Evolutionary conservation across 2,329 filamentous ascomycete species (phyloP), one percentile per base, ranked within the genome.

Genomic region (Aspergillus felis): DNA sequence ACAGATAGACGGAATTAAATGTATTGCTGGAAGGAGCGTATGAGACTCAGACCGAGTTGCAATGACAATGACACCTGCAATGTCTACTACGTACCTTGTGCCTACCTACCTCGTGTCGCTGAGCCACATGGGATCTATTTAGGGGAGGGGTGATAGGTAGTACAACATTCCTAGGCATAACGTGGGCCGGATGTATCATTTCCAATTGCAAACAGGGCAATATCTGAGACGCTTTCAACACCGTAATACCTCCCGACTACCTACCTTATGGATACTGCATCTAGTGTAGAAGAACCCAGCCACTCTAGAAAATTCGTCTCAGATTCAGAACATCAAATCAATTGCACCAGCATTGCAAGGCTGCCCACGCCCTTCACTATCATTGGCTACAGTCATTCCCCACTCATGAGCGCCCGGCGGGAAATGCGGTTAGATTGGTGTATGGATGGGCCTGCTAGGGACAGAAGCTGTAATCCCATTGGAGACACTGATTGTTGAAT

Each of bases 281-380:
- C 20, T 9, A 3, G 9, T 22, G n/a, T 12, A 35, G 14, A 35
- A 12, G 12, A 35, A 14, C 32, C 32, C 32, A 35, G 32, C 32
- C 32, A 35, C 32, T 35, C 32, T 35, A 14, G 32, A 17, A 17
- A 17, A 17, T 35, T 35, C 32, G 12, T 35, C 32, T 35, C 14
- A 17, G 32, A 14, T 6, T 14, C 6, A 35, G 32, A 35, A 35
- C 32, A 2, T 17, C 32, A 38, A 38, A 17, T 17, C 32, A 38
- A 38, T 46, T 54, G 56, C 59, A 24, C 60, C 61, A 62, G 63
- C 61, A 60, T 58, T 64, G 63, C 63, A 62, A 61, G 63, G 63
- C 63, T 59, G 61, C 63, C 55, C 62, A 62, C 52, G 24, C 24
- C 24, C 24, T 22, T 20, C 22, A 46, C 8, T 20, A 27, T 47